These are phyloP conservation scores for Penicillium waksmanii DNA, from an alignment of 495 filamentous ascomycete genomes.

Conservation along the genomic window DNA sequence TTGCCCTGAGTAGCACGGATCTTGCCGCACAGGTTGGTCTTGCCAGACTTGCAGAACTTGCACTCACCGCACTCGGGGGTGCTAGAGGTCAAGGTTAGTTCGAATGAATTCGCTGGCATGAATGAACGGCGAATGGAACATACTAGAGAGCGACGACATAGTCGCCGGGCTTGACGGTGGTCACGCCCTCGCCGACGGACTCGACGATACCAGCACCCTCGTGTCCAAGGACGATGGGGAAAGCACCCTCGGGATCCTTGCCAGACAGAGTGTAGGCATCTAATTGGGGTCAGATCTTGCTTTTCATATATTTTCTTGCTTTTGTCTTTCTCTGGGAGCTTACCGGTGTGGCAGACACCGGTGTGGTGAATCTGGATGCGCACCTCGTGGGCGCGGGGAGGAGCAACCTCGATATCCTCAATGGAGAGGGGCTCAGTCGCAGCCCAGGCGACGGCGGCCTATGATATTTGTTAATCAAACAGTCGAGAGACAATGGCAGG, in stretches of 20 bases:
- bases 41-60: slow-evolving; percentile 99
- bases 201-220: slow-evolving; percentile 97
- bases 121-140: slow-evolving; percentile 12
- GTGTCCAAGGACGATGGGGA: slow-evolving; percentile 94
- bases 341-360: slow-evolving; percentile 97
- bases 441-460: slow-evolving; percentile 97
- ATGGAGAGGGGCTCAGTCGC: slow-evolving; percentile 85
- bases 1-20: slow-evolving; percentile 95
- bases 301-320: not conserved
- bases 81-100: slow-evolving; percentile 52
- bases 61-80: slow-evolving; percentile 96
- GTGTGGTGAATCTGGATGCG: slow-evolving; percentile 96
- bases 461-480: not conserved
- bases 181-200: slow-evolving; percentile 94
- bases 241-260: slow-evolving; percentile 97
- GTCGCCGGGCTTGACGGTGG: slow-evolving; percentile 77
- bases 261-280: slow-evolving; percentile 98
- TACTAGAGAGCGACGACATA: slow-evolving; percentile 97
- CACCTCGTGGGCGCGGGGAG: slow-evolving; percentile 93
- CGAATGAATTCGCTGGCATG: not conserved
- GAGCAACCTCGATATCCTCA: slow-evolving; percentile 89
- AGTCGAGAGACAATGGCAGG: not conserved
- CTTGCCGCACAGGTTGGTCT: slow-evolving; percentile 99
- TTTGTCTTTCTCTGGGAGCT: slow-evolving; percentile 21
- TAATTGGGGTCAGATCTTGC: slow-evolving; percentile 31